phyloP scores from a whole-genome alignment of 1,284 basidiomycete genomes.

The Puccinia coronata region DNA sequence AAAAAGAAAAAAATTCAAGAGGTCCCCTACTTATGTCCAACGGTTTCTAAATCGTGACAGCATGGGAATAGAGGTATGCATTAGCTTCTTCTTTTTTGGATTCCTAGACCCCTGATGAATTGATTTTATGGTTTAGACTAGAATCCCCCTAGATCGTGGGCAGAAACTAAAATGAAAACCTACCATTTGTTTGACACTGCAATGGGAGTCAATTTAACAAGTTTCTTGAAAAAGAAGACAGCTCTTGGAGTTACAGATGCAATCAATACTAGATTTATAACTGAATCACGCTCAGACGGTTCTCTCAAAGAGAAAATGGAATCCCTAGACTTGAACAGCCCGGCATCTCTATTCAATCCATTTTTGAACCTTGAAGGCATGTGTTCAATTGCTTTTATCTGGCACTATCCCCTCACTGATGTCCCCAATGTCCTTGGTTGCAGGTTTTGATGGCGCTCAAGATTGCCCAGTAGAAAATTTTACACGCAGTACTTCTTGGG shows the following conservation, averaged over 20 bases:
- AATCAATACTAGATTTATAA: not conserved
- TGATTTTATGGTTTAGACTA: too few relatives aligned
- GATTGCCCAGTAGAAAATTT: conserved; percentile 55
- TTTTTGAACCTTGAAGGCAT: not conserved
- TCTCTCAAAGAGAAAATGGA: not conserved
- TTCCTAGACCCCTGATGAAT: not conserved
- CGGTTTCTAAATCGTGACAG: not conserved
- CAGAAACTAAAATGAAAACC: not conserved
- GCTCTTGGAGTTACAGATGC: not conserved
- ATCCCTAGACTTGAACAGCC: not conserved
- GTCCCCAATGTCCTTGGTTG: too few relatives aligned
- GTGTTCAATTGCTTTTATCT: not conserved
- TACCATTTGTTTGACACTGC: not conserved
- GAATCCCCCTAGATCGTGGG: not conserved
- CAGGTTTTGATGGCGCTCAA: conserved; percentile 62
- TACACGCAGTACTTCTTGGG: conserved; percentile 55
- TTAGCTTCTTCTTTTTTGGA: not conserved
- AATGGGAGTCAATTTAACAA: not conserved
- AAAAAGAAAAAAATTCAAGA: not conserved
- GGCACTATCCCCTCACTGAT: too few relatives aligned
- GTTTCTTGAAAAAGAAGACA: not conserved
- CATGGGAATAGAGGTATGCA: too few relatives aligned
- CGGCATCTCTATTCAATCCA: not conserved
- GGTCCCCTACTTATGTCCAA: not conserved
- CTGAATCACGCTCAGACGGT: not conserved